A percentile compares a stretch with the other conserved stretches of the same genome.
Evolutionary conservation across 306 rosid genomes (phyloP).

Genomic region (Begonia peltatifolia): DNA sequence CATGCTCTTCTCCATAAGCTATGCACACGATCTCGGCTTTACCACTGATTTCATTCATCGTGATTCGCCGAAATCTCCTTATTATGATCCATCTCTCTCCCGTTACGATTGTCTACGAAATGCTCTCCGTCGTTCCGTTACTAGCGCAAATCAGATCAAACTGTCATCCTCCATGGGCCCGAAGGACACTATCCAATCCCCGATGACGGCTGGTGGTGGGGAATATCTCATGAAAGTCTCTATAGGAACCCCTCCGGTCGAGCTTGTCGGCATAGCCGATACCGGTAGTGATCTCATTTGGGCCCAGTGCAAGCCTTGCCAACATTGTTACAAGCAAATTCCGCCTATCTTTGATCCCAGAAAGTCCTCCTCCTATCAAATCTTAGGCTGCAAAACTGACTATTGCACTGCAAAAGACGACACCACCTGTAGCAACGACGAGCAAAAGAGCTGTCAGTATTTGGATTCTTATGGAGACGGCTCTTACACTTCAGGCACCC

Average conservation of each 20-base stretch:
- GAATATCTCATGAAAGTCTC: slow-evolving; percentile 40
- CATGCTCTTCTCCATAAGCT: background rate
- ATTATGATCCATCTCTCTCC: slow-evolving; percentile 18
- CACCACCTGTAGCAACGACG: slow-evolving; percentile 9
- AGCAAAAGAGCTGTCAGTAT: slow-evolving; percentile 8
- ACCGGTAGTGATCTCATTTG: slow-evolving; percentile 55
- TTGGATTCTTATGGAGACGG: slow-evolving; percentile 25
- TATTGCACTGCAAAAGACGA: slow-evolving; percentile 10
- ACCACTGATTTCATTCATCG: slow-evolving; percentile 26
- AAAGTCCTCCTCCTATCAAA: slow-evolving; percentile 22
- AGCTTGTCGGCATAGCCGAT: slow-evolving; percentile 33
- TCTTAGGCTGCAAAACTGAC: background rate
- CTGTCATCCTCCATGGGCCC: background rate
- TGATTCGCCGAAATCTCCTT: slow-evolving; percentile 40
- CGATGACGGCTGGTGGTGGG: slow-evolving; percentile 15
- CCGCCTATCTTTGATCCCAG: slow-evolving; percentile 27
- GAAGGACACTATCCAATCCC: slow-evolving; percentile 1
- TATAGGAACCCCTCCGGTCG: slow-evolving; percentile 35
- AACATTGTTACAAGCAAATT: slow-evolving; percentile 30
- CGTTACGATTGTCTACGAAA: slow-evolving; percentile 13
- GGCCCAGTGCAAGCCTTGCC: slow-evolving; percentile 55
- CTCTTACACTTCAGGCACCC: slow-evolving; percentile 26
- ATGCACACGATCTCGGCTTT: slow-evolving; percentile 6
- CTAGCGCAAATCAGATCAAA: background rate
- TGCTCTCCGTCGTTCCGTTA: slow-evolving; percentile 34